Evolutionary conservation across 176 grass and related monocot genomes (phyloP), one percentile per base, ranked within the genome.

Genomic region (Oryza longistaminata): DNA sequence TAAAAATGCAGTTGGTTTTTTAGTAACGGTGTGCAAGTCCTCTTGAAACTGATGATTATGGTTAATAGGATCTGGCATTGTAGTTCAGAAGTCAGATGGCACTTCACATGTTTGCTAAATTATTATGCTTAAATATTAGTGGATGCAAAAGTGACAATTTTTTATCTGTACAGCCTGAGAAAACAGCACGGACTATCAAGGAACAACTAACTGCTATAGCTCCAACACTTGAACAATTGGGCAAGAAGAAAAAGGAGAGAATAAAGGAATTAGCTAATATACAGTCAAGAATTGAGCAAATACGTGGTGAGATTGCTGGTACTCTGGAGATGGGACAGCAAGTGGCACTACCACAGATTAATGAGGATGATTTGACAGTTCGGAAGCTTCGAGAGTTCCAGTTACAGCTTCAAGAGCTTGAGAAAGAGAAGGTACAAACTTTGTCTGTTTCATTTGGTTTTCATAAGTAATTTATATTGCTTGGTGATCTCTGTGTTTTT

Each of bases 381-480:
- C 85, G 90, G 35, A 95, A 92, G 29, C 85, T 95, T 31, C 78
- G 65, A 68, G 90, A 94, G 29, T 94, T 88, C 39, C 87, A 82
- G n/a, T 84, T 82, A 80, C 85, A 94, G 27, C 81, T 92, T 24
- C 93, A 92, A 75, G 90, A 88, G 24, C 93, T 94, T 21, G 82
- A 94, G 85, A 94, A 90, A 95, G 90, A 95, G 83, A 95, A 95
- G 93, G 93, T 95, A 81, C 40, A 73, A 77, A 77, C 37, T 26
- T 26, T 70, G 26, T 58, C 64, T 49, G 27, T 46, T 82, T 85
- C 64, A 17, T 73, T 80, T 81, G 16, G 19, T 82, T 76, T 73
- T 25, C 44, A 44, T 37, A 19, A 44, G 72, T 26, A 15, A 16
- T 64, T 11, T 70, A 19, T 31, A 19, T 9, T 83, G 37, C 3